phyloP scores from a whole-genome alignment of 805 yeast species.

The Ogataea salicorniae region DNA sequence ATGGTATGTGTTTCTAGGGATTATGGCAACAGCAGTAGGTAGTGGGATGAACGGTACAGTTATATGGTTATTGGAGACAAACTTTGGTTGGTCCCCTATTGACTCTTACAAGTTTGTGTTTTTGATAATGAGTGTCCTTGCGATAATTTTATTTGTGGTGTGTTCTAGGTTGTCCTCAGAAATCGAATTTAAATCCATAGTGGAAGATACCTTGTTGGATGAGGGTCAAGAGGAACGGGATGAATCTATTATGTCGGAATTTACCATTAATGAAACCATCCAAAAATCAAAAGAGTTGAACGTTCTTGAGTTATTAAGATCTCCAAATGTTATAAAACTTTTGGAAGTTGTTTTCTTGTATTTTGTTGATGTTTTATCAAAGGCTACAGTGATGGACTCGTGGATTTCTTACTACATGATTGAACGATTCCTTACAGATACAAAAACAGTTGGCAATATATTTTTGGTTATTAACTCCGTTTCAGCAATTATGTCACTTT shows the following conservation, averaged over 20 bases:
- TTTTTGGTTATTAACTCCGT: constrained; percentile 36
- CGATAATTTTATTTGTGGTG: constrained; percentile 18
- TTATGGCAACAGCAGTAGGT: constrained; percentile 43
- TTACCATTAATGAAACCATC: too few relatives aligned
- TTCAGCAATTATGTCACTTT: constrained; percentile 36
- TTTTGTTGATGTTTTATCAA: constrained; percentile 40
- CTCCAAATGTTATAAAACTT: constrained; percentile 12
- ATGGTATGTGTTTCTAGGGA: constrained; percentile 51
- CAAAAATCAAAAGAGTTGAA: not conserved
- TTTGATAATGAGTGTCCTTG: constrained; percentile 22
- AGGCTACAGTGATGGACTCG: constrained; percentile 38
- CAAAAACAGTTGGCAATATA: constrained; percentile 35
- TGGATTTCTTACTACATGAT: constrained; percentile 44
- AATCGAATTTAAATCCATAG: constrained; percentile 3
- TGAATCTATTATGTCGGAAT: too few relatives aligned
- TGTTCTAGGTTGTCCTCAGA: constrained; percentile 11
- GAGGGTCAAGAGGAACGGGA: not conserved
- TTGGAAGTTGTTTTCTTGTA: constrained; percentile 34
- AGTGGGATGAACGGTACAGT: constrained; percentile 36
- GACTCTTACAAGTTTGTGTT: constrained; percentile 31
- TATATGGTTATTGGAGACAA: constrained; percentile 18
- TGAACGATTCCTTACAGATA: constrained; percentile 30
- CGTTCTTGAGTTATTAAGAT: constrained; percentile 3
- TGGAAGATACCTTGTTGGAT: not conserved
- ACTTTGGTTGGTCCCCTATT: constrained; percentile 18